phyloP scores from a whole-genome alignment of 2,329 filamentous ascomycete genomes.

The Cephalotrichum gorgonifer region DNA sequence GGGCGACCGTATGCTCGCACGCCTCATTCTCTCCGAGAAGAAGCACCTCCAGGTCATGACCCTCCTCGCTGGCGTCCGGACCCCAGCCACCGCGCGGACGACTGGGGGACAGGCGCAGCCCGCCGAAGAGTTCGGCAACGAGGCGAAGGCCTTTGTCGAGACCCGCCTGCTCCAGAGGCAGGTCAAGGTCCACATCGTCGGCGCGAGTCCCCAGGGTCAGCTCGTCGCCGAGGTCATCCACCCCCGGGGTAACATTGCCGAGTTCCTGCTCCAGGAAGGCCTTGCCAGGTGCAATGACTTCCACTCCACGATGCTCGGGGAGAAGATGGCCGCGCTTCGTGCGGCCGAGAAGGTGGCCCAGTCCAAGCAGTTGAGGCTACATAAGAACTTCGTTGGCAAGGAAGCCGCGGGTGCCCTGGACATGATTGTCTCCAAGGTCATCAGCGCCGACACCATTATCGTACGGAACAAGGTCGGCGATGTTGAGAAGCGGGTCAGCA shows the following conservation, averaged over 20 bases:
- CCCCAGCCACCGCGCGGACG: conserved; percentile 79
- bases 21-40: conserved; percentile 68
- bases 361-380: conserved; percentile 64
- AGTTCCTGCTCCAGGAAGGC: conserved; percentile 80
- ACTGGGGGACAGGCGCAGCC: conserved; percentile 72
- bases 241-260: conserved; percentile 84
- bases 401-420: conserved; percentile 51
- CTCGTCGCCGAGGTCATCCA: conserved; percentile 83
- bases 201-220: conserved; percentile 80
- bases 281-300: conserved; percentile 90
- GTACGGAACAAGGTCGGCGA: conserved; percentile 73
- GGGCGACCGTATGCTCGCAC: conserved; percentile 79
- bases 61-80: conserved; percentile 77
- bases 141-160: conserved; percentile 83
- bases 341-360: conserved; percentile 82
- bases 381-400: conserved; percentile 71
- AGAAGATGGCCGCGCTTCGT: conserved; percentile 76
- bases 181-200: conserved; percentile 73
- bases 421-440: conserved; percentile 72
- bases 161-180: conserved; percentile 74
- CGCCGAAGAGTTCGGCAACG: conserved; percentile 82
- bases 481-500: conserved; percentile 76
- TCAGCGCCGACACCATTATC: conserved; percentile 82
- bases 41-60: conserved; percentile 86
- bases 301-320: conserved; percentile 84